Evolutionary conservation across 164 flowering plant genomes (phyloP).

Genomic region (Sedum album): DNA sequence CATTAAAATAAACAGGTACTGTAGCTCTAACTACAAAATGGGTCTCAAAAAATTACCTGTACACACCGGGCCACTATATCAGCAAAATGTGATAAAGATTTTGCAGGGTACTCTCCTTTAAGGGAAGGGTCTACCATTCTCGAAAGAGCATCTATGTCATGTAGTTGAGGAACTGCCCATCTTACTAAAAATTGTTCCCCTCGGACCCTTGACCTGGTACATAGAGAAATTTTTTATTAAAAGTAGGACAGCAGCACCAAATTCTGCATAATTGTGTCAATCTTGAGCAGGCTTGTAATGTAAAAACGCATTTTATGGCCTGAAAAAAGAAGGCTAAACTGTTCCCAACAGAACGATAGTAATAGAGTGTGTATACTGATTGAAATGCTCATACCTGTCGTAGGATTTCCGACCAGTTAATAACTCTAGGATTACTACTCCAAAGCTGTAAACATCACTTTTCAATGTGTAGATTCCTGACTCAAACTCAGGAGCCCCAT

Average conservation of each 20-base stretch:
- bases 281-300: background rate
- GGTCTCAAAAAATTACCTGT: constrained; percentile 37
- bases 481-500: constrained; percentile 85
- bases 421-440: constrained; percentile 92
- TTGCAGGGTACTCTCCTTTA: constrained; percentile 56
- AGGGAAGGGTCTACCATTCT: constrained; percentile 96
- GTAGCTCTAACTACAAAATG: background rate
- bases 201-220: constrained; percentile 42
- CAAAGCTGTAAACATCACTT: constrained; percentile 97
- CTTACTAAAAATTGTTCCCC: constrained; percentile 80
- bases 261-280: background rate
- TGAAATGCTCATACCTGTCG: constrained; percentile 48
- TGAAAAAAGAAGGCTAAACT: background rate
- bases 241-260: no score
- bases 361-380: background rate
- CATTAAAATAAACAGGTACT: background rate
- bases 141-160: constrained; percentile 80
- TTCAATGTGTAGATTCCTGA: constrained; percentile 60
- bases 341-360: background rate
- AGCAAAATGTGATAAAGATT: constrained; percentile 79
- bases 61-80: constrained; percentile 83
- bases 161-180: constrained; percentile 94
- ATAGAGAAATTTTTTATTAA: background rate
- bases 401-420: constrained; percentile 78
- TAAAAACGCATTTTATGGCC: background rate